Evolutionary conservation across 2,329 filamentous ascomycete species (phyloP).

Genomic region (Apiospora aurea): DNA sequence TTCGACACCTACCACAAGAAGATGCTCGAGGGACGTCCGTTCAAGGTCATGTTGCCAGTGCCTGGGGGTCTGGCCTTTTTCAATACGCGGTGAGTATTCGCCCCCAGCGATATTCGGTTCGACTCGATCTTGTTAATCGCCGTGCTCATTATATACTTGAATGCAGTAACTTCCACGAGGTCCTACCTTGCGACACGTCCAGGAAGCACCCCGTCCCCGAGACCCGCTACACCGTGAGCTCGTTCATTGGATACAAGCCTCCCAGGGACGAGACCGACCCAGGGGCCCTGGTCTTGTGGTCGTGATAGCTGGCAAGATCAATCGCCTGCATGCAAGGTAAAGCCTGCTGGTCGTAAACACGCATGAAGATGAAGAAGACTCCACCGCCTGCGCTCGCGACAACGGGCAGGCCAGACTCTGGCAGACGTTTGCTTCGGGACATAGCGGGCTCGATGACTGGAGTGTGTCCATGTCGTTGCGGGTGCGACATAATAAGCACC

Average conservation of each 20-base stretch:
- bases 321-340: neutral
- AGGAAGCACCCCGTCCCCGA: neutral
- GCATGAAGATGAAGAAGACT: no score
- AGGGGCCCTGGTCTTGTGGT: neutral
- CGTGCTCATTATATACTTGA: no score
- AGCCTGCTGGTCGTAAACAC: no score
- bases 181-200: no score
- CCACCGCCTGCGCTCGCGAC: no score
- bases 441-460: no score
- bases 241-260: neutral
- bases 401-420: neutral
- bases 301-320: neutral
- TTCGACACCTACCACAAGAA: neutral
- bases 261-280: neutral
- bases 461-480: no score
- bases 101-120: no score
- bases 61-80: constrained; percentile 13
- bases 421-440: no score
- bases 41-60: constrained; percentile 8
- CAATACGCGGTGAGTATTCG: neutral
- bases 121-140: no score
- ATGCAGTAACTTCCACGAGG: no score
- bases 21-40: constrained; percentile 21
- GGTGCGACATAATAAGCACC: no score
- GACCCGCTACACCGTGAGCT: neutral